Evolutionary conservation across 768 basidiomycete genomes (phyloP), one percentile per base, ranked within the genome.

Genomic region (Suillus americanus): DNA sequence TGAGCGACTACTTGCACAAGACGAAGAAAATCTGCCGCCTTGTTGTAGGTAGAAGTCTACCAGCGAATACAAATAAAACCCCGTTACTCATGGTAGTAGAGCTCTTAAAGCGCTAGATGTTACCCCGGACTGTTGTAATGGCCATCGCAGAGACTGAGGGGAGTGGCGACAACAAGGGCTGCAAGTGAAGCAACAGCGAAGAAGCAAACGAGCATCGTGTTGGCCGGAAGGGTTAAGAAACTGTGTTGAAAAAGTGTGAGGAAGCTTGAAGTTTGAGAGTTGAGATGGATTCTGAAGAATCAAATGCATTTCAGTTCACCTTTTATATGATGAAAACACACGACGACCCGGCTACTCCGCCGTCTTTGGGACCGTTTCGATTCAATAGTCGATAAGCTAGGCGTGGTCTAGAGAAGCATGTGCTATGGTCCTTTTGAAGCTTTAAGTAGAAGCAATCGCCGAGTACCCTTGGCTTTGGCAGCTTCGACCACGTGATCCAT

Each of bases 101-200:
- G 65, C 41, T 13, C 62, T 67, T 53, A 55, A 73, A 75, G 40
- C 74, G 76, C 46, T 69, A 55, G 25, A 62, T 43, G 33, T 54
- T 23, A 7, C 33, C 68, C 75, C 16, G 65, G n/a, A n/a, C n/a
- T 62, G 64, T 66, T 64, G 51, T 74, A 75, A 37, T 65, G 63
- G 37, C 71, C 71, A 50, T 73, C 74, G 56, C 73, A 70, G 1
- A 62, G 63, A 3, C 56, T 5, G 56, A 74, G 71, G 3, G 73
- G 74, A 1, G 73, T 68, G 65, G 68, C 14, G 12, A 55, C 60
- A 40, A 55, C 71, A 0, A 70, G 54, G 8, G 63, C 65, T 65
- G 66, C 66, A 43, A 76, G 66, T 14, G 65, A 62, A 51, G 71
- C 62, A 55, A 66, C 43, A 64, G 62, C 41, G 61, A 23, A 75